Percentiles rank a stretch among this genome's conserved stretches.
Conservation (phyloP, 2,329 filamentous ascomycete genomes). For the Thermochaetoides dissita region DNA sequence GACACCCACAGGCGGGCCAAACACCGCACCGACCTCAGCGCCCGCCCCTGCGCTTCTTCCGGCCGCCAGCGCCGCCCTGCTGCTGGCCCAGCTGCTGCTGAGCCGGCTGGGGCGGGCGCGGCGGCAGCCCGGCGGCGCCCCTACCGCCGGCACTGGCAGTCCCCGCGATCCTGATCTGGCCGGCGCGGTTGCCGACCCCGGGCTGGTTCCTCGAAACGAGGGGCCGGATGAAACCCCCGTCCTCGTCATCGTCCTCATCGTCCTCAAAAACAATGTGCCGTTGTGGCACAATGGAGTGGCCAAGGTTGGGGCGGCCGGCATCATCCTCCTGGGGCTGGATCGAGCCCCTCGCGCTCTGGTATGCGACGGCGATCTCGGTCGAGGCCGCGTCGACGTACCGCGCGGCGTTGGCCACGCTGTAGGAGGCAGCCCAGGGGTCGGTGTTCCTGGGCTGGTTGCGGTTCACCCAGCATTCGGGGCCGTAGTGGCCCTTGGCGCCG, state of each 20-base stretch:
- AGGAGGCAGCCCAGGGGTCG: slow-evolving; percentile 15
- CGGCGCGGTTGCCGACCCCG: slow-evolving; percentile 7
- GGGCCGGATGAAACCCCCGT: slow-evolving; percentile 25
- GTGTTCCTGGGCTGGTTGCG: slow-evolving; percentile 9
- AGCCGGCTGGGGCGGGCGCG: too few relatives aligned
- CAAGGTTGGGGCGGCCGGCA: slow-evolving; percentile 13
- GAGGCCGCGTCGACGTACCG: slow-evolving; percentile 36
- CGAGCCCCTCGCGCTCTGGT: too few relatives aligned
- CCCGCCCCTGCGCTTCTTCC: too few relatives aligned
- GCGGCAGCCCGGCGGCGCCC: too few relatives aligned
- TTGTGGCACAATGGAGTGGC: slow-evolving; percentile 19
- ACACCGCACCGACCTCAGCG: too few relatives aligned
- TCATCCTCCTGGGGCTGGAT: too few relatives aligned
- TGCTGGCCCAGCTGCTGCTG: too few relatives aligned
- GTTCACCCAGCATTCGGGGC: slow-evolving; percentile 36
- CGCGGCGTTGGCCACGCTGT: slow-evolving; percentile 35
- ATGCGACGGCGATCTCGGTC: slow-evolving; percentile 22
- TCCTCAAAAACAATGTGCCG: slow-evolving; percentile 32
- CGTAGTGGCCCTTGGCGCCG: slow-evolving; percentile 40
- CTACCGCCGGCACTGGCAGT: too few relatives aligned
- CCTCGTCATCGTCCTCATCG: slow-evolving; percentile 30
- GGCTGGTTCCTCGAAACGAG: slow-evolving; percentile 13
- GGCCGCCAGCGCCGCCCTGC: too few relatives aligned
- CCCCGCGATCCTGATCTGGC: slow-evolving; percentile 13
- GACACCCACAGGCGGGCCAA: too few relatives aligned